Evolutionary conservation across 2,329 filamentous ascomycete species (phyloP), one percentile per base, ranked within the genome.

Genomic region (Cercospora sp.): DNA sequence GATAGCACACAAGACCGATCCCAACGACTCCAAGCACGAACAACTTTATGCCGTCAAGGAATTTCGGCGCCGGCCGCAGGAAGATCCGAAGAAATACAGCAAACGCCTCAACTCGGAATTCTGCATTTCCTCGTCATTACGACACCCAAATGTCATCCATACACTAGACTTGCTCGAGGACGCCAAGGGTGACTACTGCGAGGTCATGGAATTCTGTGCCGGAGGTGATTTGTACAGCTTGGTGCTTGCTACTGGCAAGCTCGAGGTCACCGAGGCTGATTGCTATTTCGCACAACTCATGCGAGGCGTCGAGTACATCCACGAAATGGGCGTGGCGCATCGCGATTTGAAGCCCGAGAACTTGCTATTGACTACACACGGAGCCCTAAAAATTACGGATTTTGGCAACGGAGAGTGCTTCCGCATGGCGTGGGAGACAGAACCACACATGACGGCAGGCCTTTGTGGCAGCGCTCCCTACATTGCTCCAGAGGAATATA

Each of bases 221-320:
- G 95, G 95, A 69, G 95, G 95, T 68, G 95, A 99, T 78, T 85
- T 99, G 26, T 98, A 98, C 80, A 97, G 93, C 0, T 86, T 99
- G 5, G 91, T 99, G 20, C 88, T 98, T 31, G 89, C 95, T 6
- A 93, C 93, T 42, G 92, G 92, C 68, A 97, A 97, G 80, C 89
- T 99, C 20, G 94, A 95, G 79, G 92, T 96, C 31, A 85, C 89
- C 69, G 95, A 99, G 81, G 94, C 95, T 68, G 95, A 99, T 79
- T 99, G 95, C 82, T 96, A 95, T 80, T 99, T 99, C 85, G 97
- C 98, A 82, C 95, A 99, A 81, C 89, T 98, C 81, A 98, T 99
- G 94, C 92, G 95, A 66, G 95, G 95, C 70, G 95, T 99, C 63
- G 94, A 98, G 81, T 99, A 99, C 80, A 93, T 99, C 84, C 95